Evolutionary conservation across 192 early-diverging fungal species (phyloP).

Genomic region (Kickxella alabastrina): DNA sequence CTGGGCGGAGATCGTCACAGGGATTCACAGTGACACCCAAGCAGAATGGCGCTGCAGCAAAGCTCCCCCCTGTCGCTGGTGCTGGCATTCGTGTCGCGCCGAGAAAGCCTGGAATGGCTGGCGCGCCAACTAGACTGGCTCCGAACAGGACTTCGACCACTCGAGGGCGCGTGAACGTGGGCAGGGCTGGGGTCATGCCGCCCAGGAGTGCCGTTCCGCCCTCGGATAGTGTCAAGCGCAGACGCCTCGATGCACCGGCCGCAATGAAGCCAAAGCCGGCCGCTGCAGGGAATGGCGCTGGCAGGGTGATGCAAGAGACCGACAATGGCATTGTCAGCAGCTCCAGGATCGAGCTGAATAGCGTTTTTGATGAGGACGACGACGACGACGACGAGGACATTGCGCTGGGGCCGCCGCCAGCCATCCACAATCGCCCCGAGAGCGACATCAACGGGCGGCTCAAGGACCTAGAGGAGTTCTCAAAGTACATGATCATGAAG

Average conservation of each 20-base stretch:
- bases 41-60: slow-evolving; percentile 6
- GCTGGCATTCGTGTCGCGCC: slow-evolving; percentile 6
- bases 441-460: slow-evolving; percentile 63
- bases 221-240: slow-evolving; percentile 5
- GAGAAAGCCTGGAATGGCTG: slow-evolving; percentile 5
- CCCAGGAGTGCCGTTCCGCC: background rate
- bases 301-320: background rate
- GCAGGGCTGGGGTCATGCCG: background rate
- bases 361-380: slow-evolving; percentile 7
- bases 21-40: slow-evolving; percentile 41
- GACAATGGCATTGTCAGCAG: no score
- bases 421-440: slow-evolving; percentile 16
- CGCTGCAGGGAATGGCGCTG: background rate
- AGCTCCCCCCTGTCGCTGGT: background rate
- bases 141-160: slow-evolving; percentile 27
- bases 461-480: slow-evolving; percentile 65
- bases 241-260: slow-evolving; percentile 1
- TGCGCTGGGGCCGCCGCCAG: slow-evolving; percentile 30
- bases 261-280: background rate
- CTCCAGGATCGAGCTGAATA: no score
- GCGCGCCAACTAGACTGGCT: slow-evolving; percentile 26
- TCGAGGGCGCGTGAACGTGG: slow-evolving; percentile 17
- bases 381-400: slow-evolving; percentile 16
- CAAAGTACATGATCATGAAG: slow-evolving; percentile 51
- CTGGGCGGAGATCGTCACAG: slow-evolving; percentile 37